Percentiles rank a stretch among this genome's conserved stretches.
Evolutionary conservation across 129 eudicot species (phyloP).

Genomic region (Pulicaria dysenterica): DNA sequence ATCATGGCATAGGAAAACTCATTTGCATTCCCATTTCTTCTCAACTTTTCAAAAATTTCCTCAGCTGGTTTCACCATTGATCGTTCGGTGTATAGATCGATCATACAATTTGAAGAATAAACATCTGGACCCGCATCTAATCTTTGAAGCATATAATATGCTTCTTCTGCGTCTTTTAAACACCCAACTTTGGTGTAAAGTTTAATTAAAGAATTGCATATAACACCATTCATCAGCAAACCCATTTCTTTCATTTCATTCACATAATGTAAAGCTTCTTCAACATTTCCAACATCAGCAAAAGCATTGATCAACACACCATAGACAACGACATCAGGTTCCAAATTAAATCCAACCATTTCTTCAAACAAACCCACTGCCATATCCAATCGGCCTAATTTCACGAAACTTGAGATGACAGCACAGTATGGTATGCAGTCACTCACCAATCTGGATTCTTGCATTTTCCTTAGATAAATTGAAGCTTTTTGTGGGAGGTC

Average conservation of each 20-base stretch:
- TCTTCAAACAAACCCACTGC: slow-evolving; percentile 63
- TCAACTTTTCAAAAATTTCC: slow-evolving; percentile 56
- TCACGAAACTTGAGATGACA: slow-evolving; percentile 74
- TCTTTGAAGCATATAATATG: slow-evolving; percentile 49
- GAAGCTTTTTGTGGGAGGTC: slow-evolving; percentile 59
- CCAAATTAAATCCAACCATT: slow-evolving; percentile 57
- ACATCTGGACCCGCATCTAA: slow-evolving; percentile 52
- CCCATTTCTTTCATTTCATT: slow-evolving; percentile 55
- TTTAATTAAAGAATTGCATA: slow-evolving; percentile 68
- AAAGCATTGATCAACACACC: slow-evolving; percentile 74
- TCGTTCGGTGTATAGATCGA: slow-evolving; percentile 71
- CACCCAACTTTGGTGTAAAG: slow-evolving; percentile 84
- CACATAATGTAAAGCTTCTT: slow-evolving; percentile 56
- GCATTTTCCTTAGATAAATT: slow-evolving; percentile 68
- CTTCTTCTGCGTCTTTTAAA: slow-evolving; percentile 73
- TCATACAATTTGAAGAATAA: slow-evolving; percentile 80
- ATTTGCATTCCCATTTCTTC: slow-evolving; percentile 55
- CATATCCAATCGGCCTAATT: slow-evolving; percentile 50
- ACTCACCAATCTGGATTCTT: slow-evolving; percentile 49
- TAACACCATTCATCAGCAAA: slow-evolving; percentile 58
- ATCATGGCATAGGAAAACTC: slow-evolving; percentile 96
- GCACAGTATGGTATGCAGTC: slow-evolving; percentile 72
- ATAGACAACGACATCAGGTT: slow-evolving; percentile 67
- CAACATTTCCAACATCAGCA: slow-evolving; percentile 74
- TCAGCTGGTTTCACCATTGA: slow-evolving; percentile 77